Base-by-base conservation (phyloP, 2,329 filamentous ascomycete species). In the Balansia obtecta region DNA sequence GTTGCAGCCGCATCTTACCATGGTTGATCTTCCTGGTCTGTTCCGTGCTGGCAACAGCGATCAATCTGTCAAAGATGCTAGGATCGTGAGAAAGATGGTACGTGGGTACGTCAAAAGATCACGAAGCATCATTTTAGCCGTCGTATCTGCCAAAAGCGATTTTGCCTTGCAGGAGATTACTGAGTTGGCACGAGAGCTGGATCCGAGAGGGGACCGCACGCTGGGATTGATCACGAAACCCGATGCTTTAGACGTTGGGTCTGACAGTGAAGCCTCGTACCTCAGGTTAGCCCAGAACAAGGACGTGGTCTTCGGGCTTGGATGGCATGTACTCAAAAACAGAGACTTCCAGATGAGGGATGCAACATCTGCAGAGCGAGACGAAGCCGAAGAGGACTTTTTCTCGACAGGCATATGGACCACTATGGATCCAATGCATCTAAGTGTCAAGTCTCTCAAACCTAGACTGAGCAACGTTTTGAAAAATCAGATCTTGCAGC, bases 51-150 rank as follows among this genome's bases (percentile, higher is more conserved):
- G 79, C 55, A 68, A 68, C 2, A 62, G 62, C 2, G 59, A 61
- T 4, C 72, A 75, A 45, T 68, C 71, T 1, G 60, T 68, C 2
- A 54, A 64, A 6, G 58, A 70, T 0, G 52, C 52, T 7, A 33
- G 33, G 16, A 47, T 46, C 1, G 43, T 51, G 10, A 39, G 38
- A 12, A 46, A 49, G 15, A 64, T 82, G 11, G 73, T 80, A 1
- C 57, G 70, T 2, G 60, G 61, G 0, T 86, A 86, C 59, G 80
- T 86, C 68, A 60, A 63, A 18, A 69, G 76, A 11, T 63, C 67
- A 0, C 65, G 77, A 5, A 83, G 72, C 55, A 79, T 85, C 51
- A 79, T 83, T 2, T 67, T 84, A 1, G 75, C 78, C 1, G 74
- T 81, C 0, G 66, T 82, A 1, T 75, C 72, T 0, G 76, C 76